These are phyloP conservation scores for Takashimella tepidaria DNA, from an alignment of 1,284 basidiomycete genomes.

Conservation along the genomic window DNA sequence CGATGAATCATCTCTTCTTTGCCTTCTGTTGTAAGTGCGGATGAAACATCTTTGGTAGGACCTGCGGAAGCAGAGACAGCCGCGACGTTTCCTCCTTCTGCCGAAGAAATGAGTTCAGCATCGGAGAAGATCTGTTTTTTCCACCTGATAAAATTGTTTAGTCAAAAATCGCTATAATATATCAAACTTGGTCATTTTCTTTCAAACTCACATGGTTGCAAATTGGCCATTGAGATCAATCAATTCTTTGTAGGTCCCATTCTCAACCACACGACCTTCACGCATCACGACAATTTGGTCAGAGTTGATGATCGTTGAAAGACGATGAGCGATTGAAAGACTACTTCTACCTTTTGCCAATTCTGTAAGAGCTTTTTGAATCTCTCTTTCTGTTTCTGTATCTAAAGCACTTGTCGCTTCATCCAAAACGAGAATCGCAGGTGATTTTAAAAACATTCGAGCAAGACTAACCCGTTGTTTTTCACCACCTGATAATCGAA, in stretches of 20 bases:
- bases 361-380: conserved; percentile 55
- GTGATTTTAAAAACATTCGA: conserved; percentile 85
- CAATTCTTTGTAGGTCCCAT: conserved; percentile 80
- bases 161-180: too few relatives aligned
- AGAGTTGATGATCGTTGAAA: conserved; percentile 42
- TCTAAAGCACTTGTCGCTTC: conserved; percentile 97
- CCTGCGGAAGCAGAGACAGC: neutral
- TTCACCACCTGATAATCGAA: conserved; percentile 98
- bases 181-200: too few relatives aligned
- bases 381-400: conserved; percentile 70
- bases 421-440: conserved; percentile 88
- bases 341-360: conserved; percentile 68
- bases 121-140: conserved; percentile 45
- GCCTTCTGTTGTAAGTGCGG: neutral
- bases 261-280: conserved; percentile 76
- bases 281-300: conserved; percentile 86
- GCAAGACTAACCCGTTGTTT: conserved; percentile 86
- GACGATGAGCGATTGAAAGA: conserved; percentile 83
- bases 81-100: conserved; percentile 7
- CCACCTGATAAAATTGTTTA: conserved; percentile 39
- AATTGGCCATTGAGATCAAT: conserved; percentile 54
- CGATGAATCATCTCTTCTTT: conserved; percentile 5
- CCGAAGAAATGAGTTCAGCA: conserved; percentile 34
- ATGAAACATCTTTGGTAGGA: neutral
- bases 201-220: conserved; percentile 38